These are phyloP conservation scores for Verticillium nubilum DNA, from an alignment of 2,329 filamentous ascomycete species.

Conservation along the genomic window DNA sequence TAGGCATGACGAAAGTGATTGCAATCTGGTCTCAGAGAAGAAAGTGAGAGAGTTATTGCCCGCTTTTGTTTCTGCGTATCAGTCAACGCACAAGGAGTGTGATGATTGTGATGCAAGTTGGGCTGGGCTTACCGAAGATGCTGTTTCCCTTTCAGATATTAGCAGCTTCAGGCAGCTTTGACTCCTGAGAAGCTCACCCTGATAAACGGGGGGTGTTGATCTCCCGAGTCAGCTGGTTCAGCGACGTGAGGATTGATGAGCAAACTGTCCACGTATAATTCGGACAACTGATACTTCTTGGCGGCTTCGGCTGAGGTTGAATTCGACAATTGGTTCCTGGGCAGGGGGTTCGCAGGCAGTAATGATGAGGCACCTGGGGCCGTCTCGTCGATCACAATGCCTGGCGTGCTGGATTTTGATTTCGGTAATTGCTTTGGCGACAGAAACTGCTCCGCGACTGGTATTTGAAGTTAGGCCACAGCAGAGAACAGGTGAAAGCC, in stretches of 20 bases:
- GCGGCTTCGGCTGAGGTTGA: not conserved
- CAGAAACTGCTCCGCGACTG: conserved; percentile 11
- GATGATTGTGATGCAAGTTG: not conserved
- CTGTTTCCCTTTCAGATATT: conserved; percentile 17
- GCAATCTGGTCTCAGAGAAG: conserved; percentile 23
- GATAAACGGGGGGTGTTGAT: conserved; percentile 9
- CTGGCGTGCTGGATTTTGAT: not conserved
- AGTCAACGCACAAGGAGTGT: not conserved
- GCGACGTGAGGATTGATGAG: not conserved
- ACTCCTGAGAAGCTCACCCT: conserved; percentile 12
- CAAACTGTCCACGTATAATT: not conserved
- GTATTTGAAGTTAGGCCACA: not conserved
- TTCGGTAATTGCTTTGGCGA: not conserved
- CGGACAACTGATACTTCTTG: not conserved
- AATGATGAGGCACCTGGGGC: not conserved
- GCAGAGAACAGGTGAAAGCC: not conserved
- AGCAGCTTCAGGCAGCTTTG: not conserved
- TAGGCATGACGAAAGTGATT: conserved; percentile 19
- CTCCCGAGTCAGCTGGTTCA: not conserved
- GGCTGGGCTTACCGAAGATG: conserved; percentile 16
- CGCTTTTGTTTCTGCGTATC: not conserved
- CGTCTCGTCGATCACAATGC: not conserved
- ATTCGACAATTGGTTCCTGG: not conserved
- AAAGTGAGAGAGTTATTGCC: conserved; percentile 18
- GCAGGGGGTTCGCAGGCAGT: not conserved